These are phyloP conservation scores for Suillus fuscotomentosus DNA, from an alignment of 768 basidiomycete genomes.

Conservation along the genomic window DNA sequence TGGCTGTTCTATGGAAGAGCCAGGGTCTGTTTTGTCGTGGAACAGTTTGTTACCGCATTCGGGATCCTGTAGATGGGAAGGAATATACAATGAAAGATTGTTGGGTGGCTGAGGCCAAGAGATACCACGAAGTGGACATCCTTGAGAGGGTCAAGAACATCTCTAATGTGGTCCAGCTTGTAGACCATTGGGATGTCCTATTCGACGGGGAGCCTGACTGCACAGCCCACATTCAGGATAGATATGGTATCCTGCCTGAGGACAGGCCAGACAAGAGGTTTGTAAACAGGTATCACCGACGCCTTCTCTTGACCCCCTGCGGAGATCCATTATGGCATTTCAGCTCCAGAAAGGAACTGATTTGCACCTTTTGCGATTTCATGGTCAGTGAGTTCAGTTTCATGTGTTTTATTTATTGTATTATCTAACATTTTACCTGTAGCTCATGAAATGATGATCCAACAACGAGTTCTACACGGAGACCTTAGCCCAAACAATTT, in stretches of 20 bases:
- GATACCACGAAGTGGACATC: too few relatives aligned
- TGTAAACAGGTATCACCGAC: not conserved
- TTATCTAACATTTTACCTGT: not conserved
- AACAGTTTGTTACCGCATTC: not conserved
- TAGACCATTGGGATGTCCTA: too few relatives aligned
- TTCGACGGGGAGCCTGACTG: too few relatives aligned
- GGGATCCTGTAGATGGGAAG: not conserved
- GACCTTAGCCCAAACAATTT: slow-evolving; percentile 1
- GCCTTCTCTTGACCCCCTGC: not conserved
- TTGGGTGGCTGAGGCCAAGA: not conserved
- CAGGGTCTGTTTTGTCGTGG: not conserved
- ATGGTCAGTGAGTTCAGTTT: not conserved
- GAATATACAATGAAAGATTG: not conserved
- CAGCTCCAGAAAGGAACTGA: slow-evolving; percentile 1
- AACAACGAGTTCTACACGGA: not conserved
- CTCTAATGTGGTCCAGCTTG: too few relatives aligned
- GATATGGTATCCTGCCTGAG: too few relatives aligned
- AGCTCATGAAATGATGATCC: not conserved
- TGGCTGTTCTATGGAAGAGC: not conserved
- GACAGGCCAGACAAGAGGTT: not conserved
- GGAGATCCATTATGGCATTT: not conserved
- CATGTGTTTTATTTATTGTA: not conserved
- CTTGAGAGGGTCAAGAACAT: too few relatives aligned
- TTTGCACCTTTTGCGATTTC: slow-evolving; percentile 7
- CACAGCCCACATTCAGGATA: too few relatives aligned